These are phyloP conservation scores for Hypoxylon sp. DNA, from an alignment of 2,329 filamentous ascomycete species.

Conservation along the genomic window DNA sequence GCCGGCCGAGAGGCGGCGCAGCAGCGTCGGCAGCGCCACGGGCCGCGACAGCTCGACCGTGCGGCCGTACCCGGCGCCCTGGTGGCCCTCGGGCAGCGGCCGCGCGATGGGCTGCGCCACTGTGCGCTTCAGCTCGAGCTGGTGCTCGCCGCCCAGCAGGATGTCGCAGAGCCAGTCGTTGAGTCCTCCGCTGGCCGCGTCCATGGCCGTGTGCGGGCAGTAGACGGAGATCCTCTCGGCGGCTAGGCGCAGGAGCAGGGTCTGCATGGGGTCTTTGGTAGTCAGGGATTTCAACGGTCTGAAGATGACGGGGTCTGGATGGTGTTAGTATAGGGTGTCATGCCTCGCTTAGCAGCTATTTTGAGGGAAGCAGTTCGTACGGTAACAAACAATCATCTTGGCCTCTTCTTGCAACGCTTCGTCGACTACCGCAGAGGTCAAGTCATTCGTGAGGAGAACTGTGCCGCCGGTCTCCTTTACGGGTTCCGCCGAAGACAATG, in stretches of 20 bases:
- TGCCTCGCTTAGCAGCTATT: neutral
- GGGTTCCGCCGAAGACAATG: constrained; percentile 60
- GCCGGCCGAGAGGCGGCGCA: constrained; percentile 66
- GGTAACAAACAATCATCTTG: constrained; percentile 88
- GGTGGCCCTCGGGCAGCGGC: constrained; percentile 52
- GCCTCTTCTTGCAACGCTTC: constrained; percentile 83
- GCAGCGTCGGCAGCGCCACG: constrained; percentile 53
- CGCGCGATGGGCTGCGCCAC: constrained; percentile 56
- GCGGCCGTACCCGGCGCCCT: constrained; percentile 62
- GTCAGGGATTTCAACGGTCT: constrained; percentile 89
- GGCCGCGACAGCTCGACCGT: constrained; percentile 52
- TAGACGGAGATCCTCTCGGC: constrained; percentile 93
- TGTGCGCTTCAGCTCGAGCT: constrained; percentile 49
- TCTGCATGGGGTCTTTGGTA: constrained; percentile 83
- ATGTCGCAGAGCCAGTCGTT: constrained; percentile 95
- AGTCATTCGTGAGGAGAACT: constrained; percentile 78
- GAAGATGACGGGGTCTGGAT: constrained; percentile 92
- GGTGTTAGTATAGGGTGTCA: constrained; percentile 18
- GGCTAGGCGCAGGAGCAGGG: constrained; percentile 80
- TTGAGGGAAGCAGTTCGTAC: constrained; percentile 56
- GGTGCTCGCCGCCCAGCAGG: constrained; percentile 62
- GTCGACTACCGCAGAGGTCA: constrained; percentile 86
- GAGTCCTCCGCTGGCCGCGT: constrained; percentile 83
- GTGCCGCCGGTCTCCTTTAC: constrained; percentile 44
- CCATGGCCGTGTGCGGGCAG: constrained; percentile 92